Conservation (phyloP, 352 stramenopile genomes). For the Phytophthora hybrid region DNA sequence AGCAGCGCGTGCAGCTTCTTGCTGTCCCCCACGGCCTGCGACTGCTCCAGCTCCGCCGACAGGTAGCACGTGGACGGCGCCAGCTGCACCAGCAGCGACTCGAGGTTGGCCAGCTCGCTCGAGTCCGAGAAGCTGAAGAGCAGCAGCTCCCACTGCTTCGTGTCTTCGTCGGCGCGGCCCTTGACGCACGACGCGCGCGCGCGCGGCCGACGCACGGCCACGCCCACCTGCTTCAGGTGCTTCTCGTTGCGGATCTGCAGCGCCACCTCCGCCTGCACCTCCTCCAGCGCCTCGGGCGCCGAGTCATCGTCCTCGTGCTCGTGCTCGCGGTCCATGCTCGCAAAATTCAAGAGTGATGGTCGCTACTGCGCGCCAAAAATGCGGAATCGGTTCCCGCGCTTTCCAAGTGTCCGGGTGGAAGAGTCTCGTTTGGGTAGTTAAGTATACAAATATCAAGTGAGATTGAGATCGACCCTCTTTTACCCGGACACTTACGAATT, state of each 20-base stretch:
- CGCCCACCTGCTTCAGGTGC: slow-evolving; percentile 83
- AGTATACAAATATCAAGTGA: background rate
- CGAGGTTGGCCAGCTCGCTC: slow-evolving; percentile 83
- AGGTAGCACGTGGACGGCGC: slow-evolving; percentile 79
- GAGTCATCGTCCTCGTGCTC: slow-evolving; percentile 42
- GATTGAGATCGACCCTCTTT: slow-evolving; percentile 8
- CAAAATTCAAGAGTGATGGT: slow-evolving; percentile 30
- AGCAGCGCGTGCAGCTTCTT: slow-evolving; percentile 87
- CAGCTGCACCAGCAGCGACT: slow-evolving; percentile 88
- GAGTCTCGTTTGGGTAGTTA: background rate
- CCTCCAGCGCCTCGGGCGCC: slow-evolving; percentile 23
- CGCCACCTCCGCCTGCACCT: slow-evolving; percentile 69
- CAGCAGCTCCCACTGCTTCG: slow-evolving; percentile 85
- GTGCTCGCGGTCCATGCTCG: slow-evolving; percentile 11
- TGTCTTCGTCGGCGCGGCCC: slow-evolving; percentile 73
- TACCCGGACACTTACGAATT: slow-evolving; percentile 5
- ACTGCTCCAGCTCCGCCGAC: slow-evolving; percentile 61
- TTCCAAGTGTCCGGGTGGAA: slow-evolving; percentile 30
- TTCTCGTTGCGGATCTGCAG: slow-evolving; percentile 86
- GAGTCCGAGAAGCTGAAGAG: slow-evolving; percentile 87
- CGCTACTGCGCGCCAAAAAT: slow-evolving; percentile 14
- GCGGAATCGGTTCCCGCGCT: slow-evolving; percentile 5
- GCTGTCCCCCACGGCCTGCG: slow-evolving; percentile 71
- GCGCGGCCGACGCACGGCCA: slow-evolving; percentile 77
- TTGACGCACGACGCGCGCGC: slow-evolving; percentile 82